Evolutionary conservation across 169 alveolate genomes (phyloP), one percentile per base, ranked within the genome.

Genomic region (Eimeria nieschulzi): DNA sequence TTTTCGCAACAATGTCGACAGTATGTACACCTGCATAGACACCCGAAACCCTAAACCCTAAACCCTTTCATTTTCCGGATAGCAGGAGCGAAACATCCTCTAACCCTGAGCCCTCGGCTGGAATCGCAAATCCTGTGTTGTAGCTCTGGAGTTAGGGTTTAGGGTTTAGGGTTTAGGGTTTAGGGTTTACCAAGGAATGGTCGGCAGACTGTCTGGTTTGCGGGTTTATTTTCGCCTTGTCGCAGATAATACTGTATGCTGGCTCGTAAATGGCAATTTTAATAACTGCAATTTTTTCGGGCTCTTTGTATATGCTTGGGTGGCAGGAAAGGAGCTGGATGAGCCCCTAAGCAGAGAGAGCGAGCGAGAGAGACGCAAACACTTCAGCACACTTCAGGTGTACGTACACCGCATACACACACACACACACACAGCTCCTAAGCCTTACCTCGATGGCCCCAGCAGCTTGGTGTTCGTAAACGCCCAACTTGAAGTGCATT

Each of bases 401-500:
- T n/a, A n/a, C n/a, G n/a, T n/a, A n/a, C n/a, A n/a, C n/a, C 7
- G 8, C 21, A 75, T 8, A 15, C 68, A 7, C 68, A 53, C 6
- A 46, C 68, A 46, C 68, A 7, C 53, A 25, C 94, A 64, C 55
- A 71, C 87, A 82, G 55, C 79, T 19, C 75, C 71, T 68, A 93
- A 78, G n/a, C 94, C 71, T 12, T 19, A 96, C 97, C 90, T 95
- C 95, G 39, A 97, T 93, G 19, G 98, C 98, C 17, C 98, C 98
- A n/a, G 98, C 98, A 17, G 97, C 94, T 87, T 97, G 95, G 94
- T 97, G 98, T 92, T 96, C 98, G 92, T 97, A 96, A 33, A 96
- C 92, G 72, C 98, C 98, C 39, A 97, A 94, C 90, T 96, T 97
- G 93, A 97, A 97, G 90, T 97, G 98, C 98, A 97, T 97, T 73